Evolutionary conservation across 352 stramenopile species (phyloP), one percentile per base, ranked within the genome.

Genomic region (Pythium grandisporangium): DNA sequence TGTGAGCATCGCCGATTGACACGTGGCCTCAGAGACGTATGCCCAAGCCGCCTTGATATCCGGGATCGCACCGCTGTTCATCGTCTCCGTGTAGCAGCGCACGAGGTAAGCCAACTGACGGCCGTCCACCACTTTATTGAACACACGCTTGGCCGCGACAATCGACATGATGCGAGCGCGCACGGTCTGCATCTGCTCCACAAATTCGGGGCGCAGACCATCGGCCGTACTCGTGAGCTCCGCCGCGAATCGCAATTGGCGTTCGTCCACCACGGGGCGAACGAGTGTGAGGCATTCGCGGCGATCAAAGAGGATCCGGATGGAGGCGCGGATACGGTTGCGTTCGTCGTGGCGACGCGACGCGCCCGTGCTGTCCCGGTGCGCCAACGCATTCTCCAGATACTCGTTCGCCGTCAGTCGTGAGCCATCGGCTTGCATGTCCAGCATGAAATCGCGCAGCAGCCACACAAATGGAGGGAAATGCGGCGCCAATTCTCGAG

Each of bases 401-500:
- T 93, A 93, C 49, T 80, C 65, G 23, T 84, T 79, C 14, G 74
- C 55, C 23, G 70, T 79, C 24, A 93, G 40, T 19, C 55, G 40
- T 13, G 43, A 51, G 33, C 77, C 80, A 34, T 84, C 72, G 23
- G 64, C 61, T 33, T 84, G 66, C 66, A 90, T 83, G 35, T 88
- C 73, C 5, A 93, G 71, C 44, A 87, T 55, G 42, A 93, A 93
- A 37, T 93, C 80, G 23, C 80, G 70, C 34, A 93, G 48, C 25
- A 93, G 59, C 76, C 78, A 90, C 21, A 91, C 53, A 16, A 93
- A 86, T 37, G 77, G 80, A 22, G 80, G 80, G 42, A 93, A 93
- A 43, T 91, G 77, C 19, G 63, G 70, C 25, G 80, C 74, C 23
- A 93, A 58, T 2, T 69, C 68, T 1, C 48, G 51, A 0, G 66